phyloP scores from a whole-genome alignment of 108 stramenopile species.

The Fistulifera solaris region DNA sequence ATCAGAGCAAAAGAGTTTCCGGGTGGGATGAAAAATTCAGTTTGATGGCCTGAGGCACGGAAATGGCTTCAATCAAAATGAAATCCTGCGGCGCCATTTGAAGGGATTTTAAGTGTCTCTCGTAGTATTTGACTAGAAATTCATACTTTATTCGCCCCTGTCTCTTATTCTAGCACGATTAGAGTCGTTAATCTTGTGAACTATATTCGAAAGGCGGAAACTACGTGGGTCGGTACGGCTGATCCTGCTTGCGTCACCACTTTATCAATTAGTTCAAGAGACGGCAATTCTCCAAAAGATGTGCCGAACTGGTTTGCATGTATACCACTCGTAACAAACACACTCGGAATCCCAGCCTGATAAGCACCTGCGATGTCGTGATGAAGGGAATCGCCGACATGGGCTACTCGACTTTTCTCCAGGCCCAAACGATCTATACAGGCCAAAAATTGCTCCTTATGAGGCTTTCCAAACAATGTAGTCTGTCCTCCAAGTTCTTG shows the following conservation, averaged over 20 bases:
- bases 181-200: too few species aligned
- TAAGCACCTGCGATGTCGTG: slow-evolving; percentile 85
- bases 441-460: slow-evolving; percentile 49
- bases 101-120: slow-evolving; percentile 41
- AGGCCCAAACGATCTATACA: slow-evolving; percentile 39
- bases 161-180: too few species aligned
- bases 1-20: slow-evolving; percentile 31
- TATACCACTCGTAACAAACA: slow-evolving; percentile 69
- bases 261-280: slow-evolving; percentile 3
- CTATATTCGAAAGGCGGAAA: slow-evolving; percentile 18
- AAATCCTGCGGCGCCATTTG: slow-evolving; percentile 49
- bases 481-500: slow-evolving; percentile 22
- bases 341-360: slow-evolving; percentile 42
- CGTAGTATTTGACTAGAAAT: too few species aligned
- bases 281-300: slow-evolving; percentile 20
- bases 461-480: slow-evolving; percentile 64
- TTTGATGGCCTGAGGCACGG: slow-evolving; percentile 65
- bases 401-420: slow-evolving; percentile 23
- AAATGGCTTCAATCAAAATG: slow-evolving; percentile 65
- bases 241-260: slow-evolving; percentile 16
- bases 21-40: slow-evolving; percentile 62
- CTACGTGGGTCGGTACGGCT: slow-evolving; percentile 30
- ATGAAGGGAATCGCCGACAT: slow-evolving; percentile 85
- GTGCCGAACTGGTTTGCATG: slow-evolving; percentile 48
- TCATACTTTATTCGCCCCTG: too few species aligned